Conservation (phyloP, 2,329 filamentous ascomycete species). For the Phyllosticta paracitricarpa region DNA sequence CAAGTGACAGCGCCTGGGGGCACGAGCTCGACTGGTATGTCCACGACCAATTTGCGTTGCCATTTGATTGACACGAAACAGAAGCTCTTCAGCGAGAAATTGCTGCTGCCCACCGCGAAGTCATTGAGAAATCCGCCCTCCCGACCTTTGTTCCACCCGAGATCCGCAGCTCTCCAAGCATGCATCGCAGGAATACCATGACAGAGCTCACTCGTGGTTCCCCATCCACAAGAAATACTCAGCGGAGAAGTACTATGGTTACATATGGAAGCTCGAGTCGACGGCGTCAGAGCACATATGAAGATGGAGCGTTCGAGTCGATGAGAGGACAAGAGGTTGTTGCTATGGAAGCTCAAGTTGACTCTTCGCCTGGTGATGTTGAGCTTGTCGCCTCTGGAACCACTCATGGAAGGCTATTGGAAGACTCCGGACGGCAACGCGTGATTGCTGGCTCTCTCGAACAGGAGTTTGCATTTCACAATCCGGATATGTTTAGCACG, state of each 20-base stretch:
- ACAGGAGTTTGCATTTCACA: constrained; percentile 28
- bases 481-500: constrained; percentile 31
- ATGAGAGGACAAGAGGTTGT: background rate
- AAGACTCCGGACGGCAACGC: background rate
- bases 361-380: background rate
- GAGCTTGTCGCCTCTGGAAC: background rate
- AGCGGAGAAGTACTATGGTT: background rate
- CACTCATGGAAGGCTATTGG: background rate
- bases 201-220: background rate
- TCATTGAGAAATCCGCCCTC: background rate
- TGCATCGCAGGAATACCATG: background rate
- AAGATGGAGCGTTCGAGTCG: background rate
- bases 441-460: constrained; percentile 15
- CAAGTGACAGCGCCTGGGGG: constrained; percentile 7
- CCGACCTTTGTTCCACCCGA: background rate
- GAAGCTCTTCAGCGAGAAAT: background rate
- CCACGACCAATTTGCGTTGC: background rate
- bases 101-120: constrained; percentile 2
- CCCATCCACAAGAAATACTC: background rate
- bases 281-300: background rate
- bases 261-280: constrained; percentile 1
- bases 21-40: constrained; percentile 22
- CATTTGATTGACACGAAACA: background rate
- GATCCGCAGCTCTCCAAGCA: background rate
- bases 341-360: background rate